Base-by-base conservation (phyloP, 202 grass and related monocot genomes). In the Eragrostis tef region DNA sequence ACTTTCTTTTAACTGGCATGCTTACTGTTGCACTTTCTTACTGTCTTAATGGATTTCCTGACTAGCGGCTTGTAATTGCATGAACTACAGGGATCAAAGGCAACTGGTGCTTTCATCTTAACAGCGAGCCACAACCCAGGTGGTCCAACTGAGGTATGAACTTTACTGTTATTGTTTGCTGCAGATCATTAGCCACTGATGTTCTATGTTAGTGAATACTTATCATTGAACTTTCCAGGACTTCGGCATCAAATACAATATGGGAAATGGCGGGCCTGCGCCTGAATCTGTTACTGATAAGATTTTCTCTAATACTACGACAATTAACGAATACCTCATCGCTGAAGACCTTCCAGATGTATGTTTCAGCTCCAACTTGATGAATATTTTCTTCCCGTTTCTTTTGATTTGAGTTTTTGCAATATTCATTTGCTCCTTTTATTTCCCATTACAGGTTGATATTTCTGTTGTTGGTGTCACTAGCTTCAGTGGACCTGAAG, bases 191-290 rank as follows among this genome's bases (percentile, higher is more conserved):
- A 58, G 44, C 5, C 9, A 10, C 25, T 16, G 2, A 11, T 79
- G 22, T 51, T 83, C 11, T 61, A 0, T 75, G 17, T 67, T 71
- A n/a, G n/a, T n/a, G n/a, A n/a, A n/a, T n/a, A n/a, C n/a, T n/a
- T n/a, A n/a, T n/a, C n/a, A n/a, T n/a, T n/a, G n/a, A n/a, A n/a
- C n/a, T n/a, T n/a, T n/a, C n/a, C n/a, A n/a, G n/a, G n/a, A n/a
- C n/a, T n/a, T n/a, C n/a, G n/a, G n/a, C n/a, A 95, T 99, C 85
- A 99, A 99, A 77, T 99, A 99, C 81, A 98, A 98, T 58, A 93
- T 99, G 96, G 96, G 87, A 85, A 99, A 99, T 87, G 93, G 96
- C 72, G 96, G 96, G 29, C 96, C 96, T 81, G 93, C 96, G n/a
- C 96, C 96, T n/a, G 96, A 99, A 71, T 92, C 85, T 26, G 89